Evolutionary conservation across 208 protist species (phyloP).

Genomic region (Acanthamoeba royreba): DNA sequence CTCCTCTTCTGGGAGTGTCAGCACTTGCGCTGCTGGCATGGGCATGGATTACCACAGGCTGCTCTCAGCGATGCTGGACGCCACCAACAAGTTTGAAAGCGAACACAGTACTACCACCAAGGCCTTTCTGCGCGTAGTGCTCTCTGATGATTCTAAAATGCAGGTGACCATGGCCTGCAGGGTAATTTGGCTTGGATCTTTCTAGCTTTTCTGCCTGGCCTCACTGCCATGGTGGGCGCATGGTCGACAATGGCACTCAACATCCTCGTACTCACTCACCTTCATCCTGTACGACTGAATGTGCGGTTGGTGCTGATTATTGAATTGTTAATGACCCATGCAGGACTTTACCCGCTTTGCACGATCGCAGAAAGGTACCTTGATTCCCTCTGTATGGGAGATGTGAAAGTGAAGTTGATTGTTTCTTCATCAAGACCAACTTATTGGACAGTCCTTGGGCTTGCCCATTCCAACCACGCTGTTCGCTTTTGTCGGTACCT

Average conservation of each 20-base stretch:
- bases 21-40: not conserved
- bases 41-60: not conserved
- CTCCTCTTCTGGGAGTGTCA: not conserved
- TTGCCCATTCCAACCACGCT: not conserved
- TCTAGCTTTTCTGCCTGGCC: not conserved
- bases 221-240: not conserved
- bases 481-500: conserved; percentile 5
- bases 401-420: not conserved
- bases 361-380: not conserved
- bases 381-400: too few species aligned
- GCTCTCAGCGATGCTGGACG: not conserved
- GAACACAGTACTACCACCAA: not conserved
- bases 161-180: too few species aligned
- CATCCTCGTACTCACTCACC: not conserved
- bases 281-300: not conserved
- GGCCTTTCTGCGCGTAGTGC: not conserved
- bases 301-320: not conserved
- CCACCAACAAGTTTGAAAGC: not conserved
- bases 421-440: not conserved
- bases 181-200: not conserved
- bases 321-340: not conserved
- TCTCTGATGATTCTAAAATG: too few species aligned
- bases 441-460: not conserved
- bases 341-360: conserved; percentile 1
- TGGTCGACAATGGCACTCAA: conserved; percentile 20